Evolutionary conservation across 2,329 filamentous ascomycete genomes (phyloP).

Genomic region (Arthrobotrys conoides): DNA sequence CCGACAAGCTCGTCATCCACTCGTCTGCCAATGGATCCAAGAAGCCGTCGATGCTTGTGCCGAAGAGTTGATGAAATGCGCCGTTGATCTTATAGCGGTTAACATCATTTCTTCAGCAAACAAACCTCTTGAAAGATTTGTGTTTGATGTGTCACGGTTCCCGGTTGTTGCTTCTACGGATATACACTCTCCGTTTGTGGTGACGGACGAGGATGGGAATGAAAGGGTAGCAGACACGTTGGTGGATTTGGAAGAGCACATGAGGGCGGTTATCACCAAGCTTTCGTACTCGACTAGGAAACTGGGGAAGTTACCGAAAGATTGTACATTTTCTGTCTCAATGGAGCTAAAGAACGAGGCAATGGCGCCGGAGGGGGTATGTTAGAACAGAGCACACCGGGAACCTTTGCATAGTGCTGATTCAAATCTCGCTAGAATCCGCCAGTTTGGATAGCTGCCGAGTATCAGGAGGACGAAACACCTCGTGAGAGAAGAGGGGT

Average conservation of each 20-base stretch:
- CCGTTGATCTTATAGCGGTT: conserved; percentile 66
- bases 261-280: conserved; percentile 77
- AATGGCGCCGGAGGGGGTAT: conserved; percentile 73
- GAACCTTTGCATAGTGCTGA: conserved; percentile 25
- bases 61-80: conserved; percentile 75
- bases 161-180: conserved; percentile 68
- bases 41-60: conserved; percentile 82
- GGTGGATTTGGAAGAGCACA: conserved; percentile 78
- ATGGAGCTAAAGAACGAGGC: conserved; percentile 78
- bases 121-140: conserved; percentile 73
- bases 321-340: conserved; percentile 82
- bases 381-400: conserved; percentile 63
- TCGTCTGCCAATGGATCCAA: conserved; percentile 86
- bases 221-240: conserved; percentile 64
- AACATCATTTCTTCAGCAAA: conserved; percentile 66
- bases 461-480: conserved; percentile 56
- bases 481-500: background rate
- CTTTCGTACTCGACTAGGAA: conserved; percentile 75
- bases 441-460: conserved; percentile 66
- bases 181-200: conserved; percentile 66
- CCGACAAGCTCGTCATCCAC: conserved; percentile 86
- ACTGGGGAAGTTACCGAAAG: conserved; percentile 73
- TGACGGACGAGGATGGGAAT: conserved; percentile 40
- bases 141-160: conserved; percentile 73
- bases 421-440: conserved; percentile 65